phyloP scores from a whole-genome alignment of 129 eudicot species.

The Heracleum sosnowskyi region DNA sequence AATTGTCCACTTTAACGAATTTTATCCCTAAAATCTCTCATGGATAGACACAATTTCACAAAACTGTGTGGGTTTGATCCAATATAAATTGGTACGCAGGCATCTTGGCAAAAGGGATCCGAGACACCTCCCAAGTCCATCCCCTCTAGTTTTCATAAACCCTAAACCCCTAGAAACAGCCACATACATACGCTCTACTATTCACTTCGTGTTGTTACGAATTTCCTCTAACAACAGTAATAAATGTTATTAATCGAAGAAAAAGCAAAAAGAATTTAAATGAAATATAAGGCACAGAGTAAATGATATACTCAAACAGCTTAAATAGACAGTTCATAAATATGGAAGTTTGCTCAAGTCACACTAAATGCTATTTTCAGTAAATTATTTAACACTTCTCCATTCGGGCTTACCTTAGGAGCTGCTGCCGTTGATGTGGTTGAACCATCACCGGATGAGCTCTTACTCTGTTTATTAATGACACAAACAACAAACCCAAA shows the following conservation, averaged over 20 bases:
- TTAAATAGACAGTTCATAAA: background rate
- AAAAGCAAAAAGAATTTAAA: background rate
- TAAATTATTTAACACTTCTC: background rate
- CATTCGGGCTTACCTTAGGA: conserved; percentile 30
- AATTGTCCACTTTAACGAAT: too few species aligned
- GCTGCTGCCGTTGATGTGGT: conserved; percentile 48
- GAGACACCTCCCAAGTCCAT: too few species aligned
- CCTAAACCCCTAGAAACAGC: too few species aligned
- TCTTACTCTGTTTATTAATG: conserved; percentile 37
- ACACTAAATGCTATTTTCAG: background rate
- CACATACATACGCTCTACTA: too few species aligned
- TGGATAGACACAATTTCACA: too few species aligned
- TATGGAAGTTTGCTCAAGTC: background rate
- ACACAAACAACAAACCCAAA: background rate
- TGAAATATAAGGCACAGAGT: background rate
- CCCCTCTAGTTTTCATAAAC: too few species aligned
- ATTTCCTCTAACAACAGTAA: too few species aligned
- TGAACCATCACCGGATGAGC: conserved; percentile 57
- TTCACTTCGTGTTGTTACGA: too few species aligned
- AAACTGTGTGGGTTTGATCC: too few species aligned
- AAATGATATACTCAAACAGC: background rate
- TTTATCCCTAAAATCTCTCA: too few species aligned
- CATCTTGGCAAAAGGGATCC: too few species aligned
- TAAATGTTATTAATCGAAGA: background rate
- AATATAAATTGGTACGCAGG: too few species aligned